Evolutionary conservation across 108 stramenopile species (phyloP).

Genomic region (Cyclotella choctawhatcheeana): DNA sequence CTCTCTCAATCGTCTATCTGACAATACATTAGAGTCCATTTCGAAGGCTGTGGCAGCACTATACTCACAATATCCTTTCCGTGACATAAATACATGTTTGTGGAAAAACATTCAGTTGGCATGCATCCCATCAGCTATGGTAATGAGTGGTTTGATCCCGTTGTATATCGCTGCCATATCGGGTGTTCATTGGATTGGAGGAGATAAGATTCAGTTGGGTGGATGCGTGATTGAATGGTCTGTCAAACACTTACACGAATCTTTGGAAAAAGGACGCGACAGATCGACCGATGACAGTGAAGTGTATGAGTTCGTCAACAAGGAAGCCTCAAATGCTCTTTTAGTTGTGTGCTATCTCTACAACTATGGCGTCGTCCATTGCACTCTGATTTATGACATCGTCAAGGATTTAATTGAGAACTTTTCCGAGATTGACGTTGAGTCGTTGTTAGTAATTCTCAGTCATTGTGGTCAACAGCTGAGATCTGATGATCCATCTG

Average conservation of each 20-base stretch:
- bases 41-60: conserved; percentile 65
- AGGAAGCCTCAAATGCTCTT: conserved; percentile 78
- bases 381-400: conserved; percentile 89
- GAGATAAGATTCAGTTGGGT: conserved; percentile 77
- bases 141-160: conserved; percentile 88
- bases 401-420: conserved; percentile 83
- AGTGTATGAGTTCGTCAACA: conserved; percentile 51
- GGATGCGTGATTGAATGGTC: conserved; percentile 72
- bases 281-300: conserved; percentile 22
- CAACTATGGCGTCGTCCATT: conserved; percentile 89
- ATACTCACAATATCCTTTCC: conserved; percentile 60
- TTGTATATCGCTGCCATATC: conserved; percentile 74
- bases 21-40: conserved; percentile 88
- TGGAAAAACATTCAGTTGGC: conserved; percentile 77
- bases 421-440: conserved; percentile 87
- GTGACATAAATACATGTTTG: conserved; percentile 72
- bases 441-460: conserved; percentile 86
- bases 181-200: conserved; percentile 83
- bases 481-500: conserved; percentile 91
- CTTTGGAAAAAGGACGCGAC: conserved; percentile 25
- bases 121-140: conserved; percentile 62
- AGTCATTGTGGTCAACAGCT: conserved; percentile 88
- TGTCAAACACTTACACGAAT: conserved; percentile 52
- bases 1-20: conserved; percentile 90
- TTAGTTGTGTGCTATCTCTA: conserved; percentile 93